Evolutionary conservation across 2,329 filamentous ascomycete species (phyloP).

Genomic region (Penicillium aurantiogriseum): DNA sequence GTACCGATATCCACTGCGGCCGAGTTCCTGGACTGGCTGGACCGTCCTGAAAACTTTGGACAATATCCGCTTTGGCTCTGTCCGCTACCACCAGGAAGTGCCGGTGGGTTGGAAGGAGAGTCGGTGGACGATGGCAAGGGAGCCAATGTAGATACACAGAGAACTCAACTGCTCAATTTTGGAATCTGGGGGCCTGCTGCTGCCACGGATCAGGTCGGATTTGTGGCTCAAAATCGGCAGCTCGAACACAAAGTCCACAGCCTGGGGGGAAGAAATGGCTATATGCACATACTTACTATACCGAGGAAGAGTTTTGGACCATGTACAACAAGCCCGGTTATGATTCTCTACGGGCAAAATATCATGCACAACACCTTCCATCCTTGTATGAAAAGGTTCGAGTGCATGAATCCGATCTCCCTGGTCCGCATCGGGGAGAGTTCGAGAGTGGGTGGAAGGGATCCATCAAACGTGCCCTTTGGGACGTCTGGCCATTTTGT

Average conservation of each 20-base stretch:
- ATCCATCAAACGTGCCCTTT: conserved; percentile 15
- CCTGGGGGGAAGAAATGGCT: conserved; percentile 82
- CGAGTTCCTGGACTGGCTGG: conserved; percentile 55
- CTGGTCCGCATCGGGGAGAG: conserved; percentile 12
- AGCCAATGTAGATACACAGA: not conserved
- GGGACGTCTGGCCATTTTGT: conserved; percentile 27
- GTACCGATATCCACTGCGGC: conserved; percentile 54
- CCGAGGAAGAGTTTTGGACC: conserved; percentile 53
- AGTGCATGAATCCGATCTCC: conserved; percentile 14
- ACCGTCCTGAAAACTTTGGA: conserved; percentile 38
- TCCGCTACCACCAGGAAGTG: conserved; percentile 35
- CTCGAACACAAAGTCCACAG: conserved; percentile 68
- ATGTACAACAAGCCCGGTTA: conserved; percentile 43
- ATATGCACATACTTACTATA: conserved; percentile 82
- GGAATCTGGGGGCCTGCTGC: conserved; percentile 80
- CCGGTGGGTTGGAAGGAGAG: conserved; percentile 9
- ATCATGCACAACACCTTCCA: conserved; percentile 36
- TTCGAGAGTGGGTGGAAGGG: conserved; percentile 14
- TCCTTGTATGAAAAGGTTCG: conserved; percentile 40
- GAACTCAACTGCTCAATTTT: conserved; percentile 49
- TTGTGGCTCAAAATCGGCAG: conserved; percentile 66
- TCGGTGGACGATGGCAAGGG: not conserved
- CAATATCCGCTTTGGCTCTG: conserved; percentile 62
- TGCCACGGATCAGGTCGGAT: conserved; percentile 50
- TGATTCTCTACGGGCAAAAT: conserved; percentile 39